A percentile compares a stretch with the other conserved stretches of the same genome.
These are phyloP conservation scores for Claviceps purpurea DNA, from an alignment of 2,329 filamentous ascomycete species.

Conservation along the genomic window DNA sequence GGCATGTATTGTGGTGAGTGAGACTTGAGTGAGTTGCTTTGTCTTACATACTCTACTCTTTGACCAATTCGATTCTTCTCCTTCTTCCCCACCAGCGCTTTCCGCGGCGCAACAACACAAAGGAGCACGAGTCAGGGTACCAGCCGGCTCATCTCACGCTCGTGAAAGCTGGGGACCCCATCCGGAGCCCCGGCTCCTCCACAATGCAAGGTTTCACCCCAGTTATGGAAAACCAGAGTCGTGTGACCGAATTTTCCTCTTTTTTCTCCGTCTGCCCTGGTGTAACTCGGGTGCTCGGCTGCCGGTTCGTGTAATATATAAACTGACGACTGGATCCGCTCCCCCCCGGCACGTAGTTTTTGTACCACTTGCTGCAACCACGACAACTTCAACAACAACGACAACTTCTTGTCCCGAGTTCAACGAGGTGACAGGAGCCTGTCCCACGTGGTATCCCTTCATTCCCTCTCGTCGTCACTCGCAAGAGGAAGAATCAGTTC, in stretches of 20 bases:
- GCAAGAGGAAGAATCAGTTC: background rate
- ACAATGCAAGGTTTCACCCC: background rate
- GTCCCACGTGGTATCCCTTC: background rate
- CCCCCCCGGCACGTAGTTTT: background rate
- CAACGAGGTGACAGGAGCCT: background rate
- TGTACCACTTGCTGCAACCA: background rate
- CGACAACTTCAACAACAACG: background rate
- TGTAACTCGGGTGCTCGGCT: too few relatives aligned
- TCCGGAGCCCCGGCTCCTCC: slow-evolving; percentile 5
- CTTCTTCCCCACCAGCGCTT: background rate
- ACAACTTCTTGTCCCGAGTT: too few relatives aligned
- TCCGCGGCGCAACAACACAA: background rate
- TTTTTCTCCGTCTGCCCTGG: background rate
- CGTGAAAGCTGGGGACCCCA: slow-evolving; percentile 1
- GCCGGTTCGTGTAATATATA: background rate
- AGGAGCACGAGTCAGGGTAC: background rate
- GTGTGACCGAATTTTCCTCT: background rate
- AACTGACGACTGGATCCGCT: background rate
- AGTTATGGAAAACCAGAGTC: background rate
- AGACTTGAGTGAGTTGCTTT: background rate
- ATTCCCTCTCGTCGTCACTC: background rate
- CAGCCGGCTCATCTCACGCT: background rate
- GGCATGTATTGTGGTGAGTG: too few relatives aligned
- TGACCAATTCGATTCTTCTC: background rate
- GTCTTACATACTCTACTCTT: background rate